Evolutionary conservation across 1,284 basidiomycete genomes (phyloP).

Genomic region (Cryptococcus maquisensis): DNA sequence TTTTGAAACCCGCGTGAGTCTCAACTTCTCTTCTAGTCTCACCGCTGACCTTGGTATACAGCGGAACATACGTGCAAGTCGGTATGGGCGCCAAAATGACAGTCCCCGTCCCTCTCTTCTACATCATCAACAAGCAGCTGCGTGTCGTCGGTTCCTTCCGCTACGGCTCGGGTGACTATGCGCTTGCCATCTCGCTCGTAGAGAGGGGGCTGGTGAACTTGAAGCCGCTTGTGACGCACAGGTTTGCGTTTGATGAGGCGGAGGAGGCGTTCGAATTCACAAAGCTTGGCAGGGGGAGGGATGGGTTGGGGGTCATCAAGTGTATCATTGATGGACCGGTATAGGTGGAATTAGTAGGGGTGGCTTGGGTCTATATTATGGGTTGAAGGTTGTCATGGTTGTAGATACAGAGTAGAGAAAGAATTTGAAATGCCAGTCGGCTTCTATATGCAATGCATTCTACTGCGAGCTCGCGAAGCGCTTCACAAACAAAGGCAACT

Average conservation of each 20-base stretch:
- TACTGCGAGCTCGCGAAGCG: too few relatives aligned
- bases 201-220: slow-evolving; percentile 54
- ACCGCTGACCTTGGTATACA: slow-evolving; percentile 3
- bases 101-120: slow-evolving; percentile 42
- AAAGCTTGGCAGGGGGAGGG: slow-evolving; percentile 63
- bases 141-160: slow-evolving; percentile 47
- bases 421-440: too few relatives aligned
- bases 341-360: slow-evolving; percentile 3
- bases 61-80: slow-evolving; percentile 47
- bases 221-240: slow-evolving; percentile 54
- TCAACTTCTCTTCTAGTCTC: neutral
- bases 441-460: too few relatives aligned
- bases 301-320: slow-evolving; percentile 52
- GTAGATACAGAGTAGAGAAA: too few relatives aligned
- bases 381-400: too few relatives aligned
- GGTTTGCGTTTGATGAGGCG: slow-evolving; percentile 50
- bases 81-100: slow-evolving; percentile 44
- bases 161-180: slow-evolving; percentile 49
- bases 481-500: neutral
- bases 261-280: slow-evolving; percentile 55
- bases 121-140: slow-evolving; percentile 45
- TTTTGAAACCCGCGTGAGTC: slow-evolving; percentile 61
- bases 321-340: slow-evolving; percentile 44
- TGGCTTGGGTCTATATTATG: too few relatives aligned
- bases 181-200: slow-evolving; percentile 56